These are phyloP conservation scores for Onygenales sp. DNA, from an alignment of 2,329 filamentous ascomycete species.

Conservation along the genomic window DNA sequence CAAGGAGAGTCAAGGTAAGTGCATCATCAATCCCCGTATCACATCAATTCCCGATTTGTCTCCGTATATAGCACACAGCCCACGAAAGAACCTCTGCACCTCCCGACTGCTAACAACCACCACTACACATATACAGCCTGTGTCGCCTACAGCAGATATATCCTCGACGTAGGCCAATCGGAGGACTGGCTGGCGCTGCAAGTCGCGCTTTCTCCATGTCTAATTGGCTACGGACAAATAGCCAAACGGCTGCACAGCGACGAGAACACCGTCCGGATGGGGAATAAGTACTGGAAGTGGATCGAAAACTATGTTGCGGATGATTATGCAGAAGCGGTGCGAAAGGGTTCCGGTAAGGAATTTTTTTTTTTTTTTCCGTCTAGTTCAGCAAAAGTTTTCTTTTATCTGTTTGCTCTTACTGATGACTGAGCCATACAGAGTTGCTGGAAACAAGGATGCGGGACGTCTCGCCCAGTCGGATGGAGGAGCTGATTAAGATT, in stretches of 20 bases:
- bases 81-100: too few species aligned
- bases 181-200: slow-evolving; percentile 84
- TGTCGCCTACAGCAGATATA: slow-evolving; percentile 74
- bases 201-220: slow-evolving; percentile 72
- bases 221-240: slow-evolving; percentile 80
- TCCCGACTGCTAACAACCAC: neutral
- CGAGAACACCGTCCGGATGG: slow-evolving; percentile 48
- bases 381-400: slow-evolving; percentile 3
- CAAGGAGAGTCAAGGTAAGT: slow-evolving; percentile 62
- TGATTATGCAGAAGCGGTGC: slow-evolving; percentile 66
- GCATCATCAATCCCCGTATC: too few species aligned
- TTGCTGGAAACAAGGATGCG: slow-evolving; percentile 66
- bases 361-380: neutral
- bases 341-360: slow-evolving; percentile 56
- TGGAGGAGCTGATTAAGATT: slow-evolving; percentile 75
- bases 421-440: slow-evolving; percentile 35
- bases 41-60: too few species aligned
- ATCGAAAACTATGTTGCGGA: slow-evolving; percentile 79
- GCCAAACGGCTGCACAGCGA: slow-evolving; percentile 61
- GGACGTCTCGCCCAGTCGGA: slow-evolving; percentile 61
- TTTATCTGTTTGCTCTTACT: neutral
- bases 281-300: slow-evolving; percentile 80
- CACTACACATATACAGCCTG: slow-evolving; percentile 43
- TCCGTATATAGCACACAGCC: too few species aligned
- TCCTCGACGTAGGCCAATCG: slow-evolving; percentile 78